Evolutionary conservation across 352 stramenopile species (phyloP).

Genomic region (Globisporangium apiculatum): DNA sequence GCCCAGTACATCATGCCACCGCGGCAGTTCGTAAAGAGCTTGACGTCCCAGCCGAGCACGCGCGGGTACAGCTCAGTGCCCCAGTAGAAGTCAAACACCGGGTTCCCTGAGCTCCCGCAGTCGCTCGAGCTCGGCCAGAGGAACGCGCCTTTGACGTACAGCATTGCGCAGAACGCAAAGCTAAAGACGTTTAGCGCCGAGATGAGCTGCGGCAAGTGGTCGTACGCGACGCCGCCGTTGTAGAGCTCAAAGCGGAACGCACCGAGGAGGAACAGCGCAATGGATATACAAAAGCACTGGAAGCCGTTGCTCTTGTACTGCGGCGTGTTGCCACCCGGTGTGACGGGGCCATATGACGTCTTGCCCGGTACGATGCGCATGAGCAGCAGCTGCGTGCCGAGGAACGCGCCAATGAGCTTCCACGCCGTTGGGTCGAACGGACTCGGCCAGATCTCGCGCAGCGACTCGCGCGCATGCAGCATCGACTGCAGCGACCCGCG

Average conservation of each 20-base stretch:
- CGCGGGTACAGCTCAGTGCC: conserved; percentile 96
- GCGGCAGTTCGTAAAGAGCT: conserved; percentile 97
- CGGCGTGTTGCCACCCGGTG: conserved; percentile 82
- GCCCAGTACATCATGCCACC: conserved; percentile 97
- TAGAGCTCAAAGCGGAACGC: conserved; percentile 49
- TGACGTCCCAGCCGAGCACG: conserved; percentile 91
- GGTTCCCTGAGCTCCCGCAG: conserved; percentile 87
- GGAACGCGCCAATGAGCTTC: conserved; percentile 87
- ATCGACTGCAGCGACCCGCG: conserved; percentile 35
- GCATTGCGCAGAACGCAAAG: conserved; percentile 87
- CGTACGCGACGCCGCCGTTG: conserved; percentile 77
- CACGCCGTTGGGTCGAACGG: conserved; percentile 81
- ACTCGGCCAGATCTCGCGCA: conserved; percentile 74
- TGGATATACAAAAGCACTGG: conserved; percentile 83
- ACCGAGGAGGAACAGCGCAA: conserved; percentile 66
- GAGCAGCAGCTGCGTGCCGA: conserved; percentile 85
- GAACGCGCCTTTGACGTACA: conserved; percentile 91
- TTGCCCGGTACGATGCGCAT: conserved; percentile 89
- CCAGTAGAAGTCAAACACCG: conserved; percentile 96
- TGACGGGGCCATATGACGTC: conserved; percentile 77
- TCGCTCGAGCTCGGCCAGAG: conserved; percentile 87
- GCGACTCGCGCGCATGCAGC: conserved; percentile 29
- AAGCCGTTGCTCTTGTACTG: conserved; percentile 93
- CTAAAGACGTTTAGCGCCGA: conserved; percentile 94
- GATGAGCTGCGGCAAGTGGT: conserved; percentile 84